Conservation (phyloP, 1,139 yeast genomes). For the Meyerozyma sp. region DNA sequence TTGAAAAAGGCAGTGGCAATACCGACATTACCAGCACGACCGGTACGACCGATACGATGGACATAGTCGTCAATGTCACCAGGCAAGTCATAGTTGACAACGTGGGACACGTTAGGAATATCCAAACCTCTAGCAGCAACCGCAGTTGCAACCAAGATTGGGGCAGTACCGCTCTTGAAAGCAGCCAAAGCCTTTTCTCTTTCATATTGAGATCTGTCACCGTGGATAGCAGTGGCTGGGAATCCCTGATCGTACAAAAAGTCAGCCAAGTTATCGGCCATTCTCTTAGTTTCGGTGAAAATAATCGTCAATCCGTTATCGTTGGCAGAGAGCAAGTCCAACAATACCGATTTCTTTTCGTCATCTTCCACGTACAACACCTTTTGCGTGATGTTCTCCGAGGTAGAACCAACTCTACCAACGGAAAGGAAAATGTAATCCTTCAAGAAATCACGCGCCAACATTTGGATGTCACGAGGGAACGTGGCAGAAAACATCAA, state of each 20-base stretch:
- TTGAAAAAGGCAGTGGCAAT: constrained; percentile 96
- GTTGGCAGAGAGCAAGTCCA: constrained; percentile 77
- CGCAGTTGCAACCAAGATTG: constrained; percentile 95
- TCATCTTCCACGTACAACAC: constrained; percentile 90
- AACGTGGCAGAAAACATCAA: constrained; percentile 98
- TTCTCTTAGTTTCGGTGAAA: constrained; percentile 96
- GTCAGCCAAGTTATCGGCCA: constrained; percentile 95
- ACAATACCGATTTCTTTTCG: constrained; percentile 86
- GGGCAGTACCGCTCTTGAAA: constrained; percentile 82
- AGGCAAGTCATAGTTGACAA: constrained; percentile 94
- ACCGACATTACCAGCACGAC: constrained; percentile 99
- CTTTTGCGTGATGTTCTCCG: constrained; percentile 95
- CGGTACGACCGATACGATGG: constrained; percentile 99
- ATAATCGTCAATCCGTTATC: constrained; percentile 86
- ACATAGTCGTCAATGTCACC: constrained; percentile 97
- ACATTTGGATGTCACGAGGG: constrained; percentile 95
- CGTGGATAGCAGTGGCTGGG: constrained; percentile 98
- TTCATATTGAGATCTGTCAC: constrained; percentile 96
- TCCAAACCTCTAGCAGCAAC: constrained; percentile 99
- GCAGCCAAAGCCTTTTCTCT: constrained; percentile 95
- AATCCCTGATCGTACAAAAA: constrained; percentile 83
- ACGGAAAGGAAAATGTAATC: constrained; percentile 94
- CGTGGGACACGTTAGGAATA: constrained; percentile 98
- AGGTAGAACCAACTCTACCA: constrained; percentile 97
- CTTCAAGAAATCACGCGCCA: constrained; percentile 94